These are phyloP conservation scores for Ettlia oleoabundans DNA, from an alignment of 139 green algal species.

Conservation along the genomic window DNA sequence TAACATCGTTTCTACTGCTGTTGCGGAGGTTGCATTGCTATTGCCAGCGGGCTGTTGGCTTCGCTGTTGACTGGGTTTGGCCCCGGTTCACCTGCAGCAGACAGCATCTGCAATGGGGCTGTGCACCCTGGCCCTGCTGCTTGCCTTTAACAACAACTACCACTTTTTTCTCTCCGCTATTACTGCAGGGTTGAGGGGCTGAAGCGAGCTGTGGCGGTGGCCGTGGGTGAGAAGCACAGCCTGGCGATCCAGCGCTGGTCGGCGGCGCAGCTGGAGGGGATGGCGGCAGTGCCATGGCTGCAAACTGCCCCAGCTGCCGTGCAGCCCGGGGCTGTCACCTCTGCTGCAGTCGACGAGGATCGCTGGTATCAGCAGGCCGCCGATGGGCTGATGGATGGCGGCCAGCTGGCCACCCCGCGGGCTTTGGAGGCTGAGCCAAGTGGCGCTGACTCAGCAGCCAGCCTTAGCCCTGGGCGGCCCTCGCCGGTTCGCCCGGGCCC, in stretches of 20 bases:
- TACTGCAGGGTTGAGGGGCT: constrained; percentile 67
- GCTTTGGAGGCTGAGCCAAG: not conserved
- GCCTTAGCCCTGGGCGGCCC: not conserved
- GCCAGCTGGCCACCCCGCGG: not conserved
- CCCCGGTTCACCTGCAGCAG: too few species aligned
- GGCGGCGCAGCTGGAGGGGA: constrained; percentile 50
- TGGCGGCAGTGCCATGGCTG: constrained; percentile 31
- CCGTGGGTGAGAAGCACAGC: constrained; percentile 93
- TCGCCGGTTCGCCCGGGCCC: not conserved
- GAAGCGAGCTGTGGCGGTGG: constrained; percentile 56
- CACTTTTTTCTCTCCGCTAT: too few species aligned
- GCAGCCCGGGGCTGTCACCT: not conserved
- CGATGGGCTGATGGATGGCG: not conserved
- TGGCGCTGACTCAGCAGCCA: not conserved
- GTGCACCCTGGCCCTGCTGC: too few species aligned
- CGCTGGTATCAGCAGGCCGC: not conserved
- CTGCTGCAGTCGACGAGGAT: constrained; percentile 32
- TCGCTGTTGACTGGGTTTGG: too few species aligned
- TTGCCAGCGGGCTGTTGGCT: too few species aligned
- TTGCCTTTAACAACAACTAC: too few species aligned
- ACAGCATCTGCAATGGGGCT: too few species aligned
- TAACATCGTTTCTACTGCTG: too few species aligned
- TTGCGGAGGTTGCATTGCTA: not conserved
- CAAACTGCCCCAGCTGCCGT: not conserved
- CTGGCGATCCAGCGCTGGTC: constrained; percentile 81